Conservation (phyloP, 176 grass and related monocot species). For the Triticum monococcum region DNA sequence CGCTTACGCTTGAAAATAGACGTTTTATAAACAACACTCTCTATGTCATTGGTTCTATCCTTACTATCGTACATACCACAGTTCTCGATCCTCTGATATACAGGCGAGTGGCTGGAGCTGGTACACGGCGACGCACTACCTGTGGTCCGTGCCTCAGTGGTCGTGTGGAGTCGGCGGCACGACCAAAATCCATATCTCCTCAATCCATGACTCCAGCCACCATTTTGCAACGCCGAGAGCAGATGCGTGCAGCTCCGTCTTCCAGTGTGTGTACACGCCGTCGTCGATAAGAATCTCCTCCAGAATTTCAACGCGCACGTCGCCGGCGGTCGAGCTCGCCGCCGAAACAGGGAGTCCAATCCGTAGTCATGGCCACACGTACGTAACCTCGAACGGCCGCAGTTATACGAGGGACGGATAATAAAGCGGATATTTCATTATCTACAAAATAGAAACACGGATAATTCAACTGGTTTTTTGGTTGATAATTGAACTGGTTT, state of each 20-base stretch:
- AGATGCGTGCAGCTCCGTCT: slow-evolving; percentile 17
- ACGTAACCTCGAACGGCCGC: too few species aligned
- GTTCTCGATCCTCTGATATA: background rate
- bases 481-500: too few species aligned
- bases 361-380: background rate
- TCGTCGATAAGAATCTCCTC: too few species aligned
- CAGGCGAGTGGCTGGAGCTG: background rate
- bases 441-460: too few species aligned
- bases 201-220: background rate
- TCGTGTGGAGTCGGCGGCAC: background rate
- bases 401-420: too few species aligned
- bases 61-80: background rate
- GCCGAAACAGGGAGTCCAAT: background rate
- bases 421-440: too few species aligned
- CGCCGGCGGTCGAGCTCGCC: background rate
- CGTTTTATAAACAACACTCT: background rate
- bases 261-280: background rate
- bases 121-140: background rate
- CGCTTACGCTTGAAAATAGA: too few species aligned
- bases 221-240: background rate
- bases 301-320: background rate
- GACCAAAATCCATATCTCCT: slow-evolving; percentile 10
- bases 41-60: background rate
- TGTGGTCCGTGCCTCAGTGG: background rate
- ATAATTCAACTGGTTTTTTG: too few species aligned